A percentile compares a stretch with the other conserved stretches of the same genome.
These are phyloP conservation scores for Westerdykella ornata DNA, from an alignment of 2,329 filamentous ascomycete species.

Conservation along the genomic window DNA sequence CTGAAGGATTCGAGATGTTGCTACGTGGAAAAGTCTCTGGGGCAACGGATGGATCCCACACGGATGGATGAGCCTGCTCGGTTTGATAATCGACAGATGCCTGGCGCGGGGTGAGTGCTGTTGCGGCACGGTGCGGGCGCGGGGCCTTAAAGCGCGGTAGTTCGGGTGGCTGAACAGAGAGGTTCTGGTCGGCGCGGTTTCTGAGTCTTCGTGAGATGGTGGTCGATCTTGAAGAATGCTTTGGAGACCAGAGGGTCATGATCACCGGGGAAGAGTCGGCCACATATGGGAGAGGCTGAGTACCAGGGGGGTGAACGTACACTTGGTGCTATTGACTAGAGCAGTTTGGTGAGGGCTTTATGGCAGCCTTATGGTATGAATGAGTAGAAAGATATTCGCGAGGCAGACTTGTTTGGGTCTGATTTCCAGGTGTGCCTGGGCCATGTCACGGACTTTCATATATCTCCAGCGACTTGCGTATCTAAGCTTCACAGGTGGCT, in stretches of 20 bases:
- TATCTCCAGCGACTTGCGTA: slow-evolving; percentile 1
- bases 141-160: slow-evolving; percentile 22
- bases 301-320: slow-evolving; percentile 33
- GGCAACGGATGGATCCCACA: slow-evolving; percentile 19
- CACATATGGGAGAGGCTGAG: slow-evolving; percentile 22
- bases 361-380: slow-evolving; percentile 25
- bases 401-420: slow-evolving; percentile 30
- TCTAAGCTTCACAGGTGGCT: background rate
- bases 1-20: slow-evolving; percentile 15
- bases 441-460: slow-evolving; percentile 24
- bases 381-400: slow-evolving; percentile 15
- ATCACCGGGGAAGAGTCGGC: slow-evolving; percentile 21
- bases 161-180: slow-evolving; percentile 28
- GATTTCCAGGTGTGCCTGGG: slow-evolving; percentile 27
- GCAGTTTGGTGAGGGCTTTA: slow-evolving; percentile 16
- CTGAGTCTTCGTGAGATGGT: slow-evolving; percentile 34
- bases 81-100: slow-evolving; percentile 26
- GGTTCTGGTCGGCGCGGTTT: slow-evolving; percentile 23
- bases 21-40: slow-evolving; percentile 15
- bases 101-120: slow-evolving; percentile 23
- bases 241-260: slow-evolving; percentile 32
- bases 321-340: slow-evolving; percentile 23
- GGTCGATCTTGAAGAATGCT: slow-evolving; percentile 21
- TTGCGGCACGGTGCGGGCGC: slow-evolving; percentile 31
- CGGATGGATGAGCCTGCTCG: slow-evolving; percentile 18